phyloP scores from a whole-genome alignment of 805 yeast species.

The Wickerhamiella qilinensis region DNA sequence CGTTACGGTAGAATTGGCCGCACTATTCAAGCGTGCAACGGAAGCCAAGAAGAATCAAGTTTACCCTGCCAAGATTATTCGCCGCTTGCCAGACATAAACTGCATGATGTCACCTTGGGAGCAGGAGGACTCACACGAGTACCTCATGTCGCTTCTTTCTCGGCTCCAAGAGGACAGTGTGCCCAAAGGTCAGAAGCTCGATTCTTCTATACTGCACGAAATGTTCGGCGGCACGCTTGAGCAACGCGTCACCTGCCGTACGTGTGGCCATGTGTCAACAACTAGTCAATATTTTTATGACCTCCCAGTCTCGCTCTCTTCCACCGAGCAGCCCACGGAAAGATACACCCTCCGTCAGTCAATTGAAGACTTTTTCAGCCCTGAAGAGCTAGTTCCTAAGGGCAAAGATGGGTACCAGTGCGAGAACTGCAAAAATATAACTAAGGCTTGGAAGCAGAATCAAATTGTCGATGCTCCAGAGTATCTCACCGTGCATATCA shows the following conservation, averaged over 20 bases:
- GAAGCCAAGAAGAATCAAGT: constrained; percentile 30
- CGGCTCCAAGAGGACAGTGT: constrained; percentile 84
- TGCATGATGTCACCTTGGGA: constrained; percentile 97
- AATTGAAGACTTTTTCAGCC: constrained; percentile 64
- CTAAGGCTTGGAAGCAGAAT: constrained; percentile 62
- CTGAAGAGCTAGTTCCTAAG: constrained; percentile 43
- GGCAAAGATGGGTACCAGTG: constrained; percentile 46
- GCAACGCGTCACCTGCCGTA: constrained; percentile 71
- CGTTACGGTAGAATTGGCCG: constrained; percentile 21
- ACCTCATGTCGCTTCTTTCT: constrained; percentile 80
- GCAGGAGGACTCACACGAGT: constrained; percentile 96
- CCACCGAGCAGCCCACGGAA: constrained; percentile 22
- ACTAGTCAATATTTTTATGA: constrained; percentile 93
- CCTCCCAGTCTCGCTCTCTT: constrained; percentile 60
- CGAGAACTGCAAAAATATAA: constrained; percentile 64
- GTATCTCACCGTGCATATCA: constrained; percentile 69
- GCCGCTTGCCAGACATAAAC: constrained; percentile 64
- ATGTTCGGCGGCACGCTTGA: constrained; percentile 83
- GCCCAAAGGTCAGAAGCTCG: constrained; percentile 75
- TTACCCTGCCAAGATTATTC: constrained; percentile 61
- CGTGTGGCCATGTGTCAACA: constrained; percentile 65
- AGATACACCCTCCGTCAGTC: constrained; percentile 60
- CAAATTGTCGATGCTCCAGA: constrained; percentile 76
- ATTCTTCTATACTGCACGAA: constrained; percentile 70
- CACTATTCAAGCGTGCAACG: constrained; percentile 13